Evolutionary conservation across 1,284 basidiomycete genomes (phyloP).

Genomic region (Golubevia pallescens): DNA sequence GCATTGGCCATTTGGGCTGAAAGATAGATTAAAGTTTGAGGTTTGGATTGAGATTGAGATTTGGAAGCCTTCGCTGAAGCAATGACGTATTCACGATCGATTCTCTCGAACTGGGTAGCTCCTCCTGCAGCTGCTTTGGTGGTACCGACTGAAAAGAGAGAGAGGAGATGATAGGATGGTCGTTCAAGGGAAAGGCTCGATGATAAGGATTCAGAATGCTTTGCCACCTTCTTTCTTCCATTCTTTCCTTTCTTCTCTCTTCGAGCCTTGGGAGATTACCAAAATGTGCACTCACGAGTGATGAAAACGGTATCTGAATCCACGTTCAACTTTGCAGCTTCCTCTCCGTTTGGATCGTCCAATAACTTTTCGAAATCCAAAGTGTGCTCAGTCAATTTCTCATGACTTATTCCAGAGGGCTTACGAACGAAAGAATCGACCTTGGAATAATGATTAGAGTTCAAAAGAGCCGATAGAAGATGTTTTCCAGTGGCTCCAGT

Average conservation of each 20-base stretch:
- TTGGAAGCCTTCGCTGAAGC: slow-evolving; percentile 74
- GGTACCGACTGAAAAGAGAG: slow-evolving; percentile 2
- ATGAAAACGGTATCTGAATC: slow-evolving; percentile 20
- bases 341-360: slow-evolving; percentile 3
- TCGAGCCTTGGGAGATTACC: too few relatives aligned
- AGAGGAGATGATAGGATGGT: neutral
- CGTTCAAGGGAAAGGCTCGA: neutral
- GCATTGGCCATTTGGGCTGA: slow-evolving; percentile 67
- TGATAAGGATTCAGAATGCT: too few relatives aligned
- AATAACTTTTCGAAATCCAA: slow-evolving; percentile 36
- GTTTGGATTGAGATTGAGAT: slow-evolving; percentile 65
- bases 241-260: too few relatives aligned
- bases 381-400: slow-evolving; percentile 17
- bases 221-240: too few relatives aligned
- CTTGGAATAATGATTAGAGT: slow-evolving; percentile 10
- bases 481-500: slow-evolving; percentile 42
- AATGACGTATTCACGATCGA: slow-evolving; percentile 78
- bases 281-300: slow-evolving; percentile 6
- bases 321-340: slow-evolving; percentile 20
- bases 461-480: slow-evolving; percentile 25
- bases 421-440: slow-evolving; percentile 1
- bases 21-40: slow-evolving; percentile 74
- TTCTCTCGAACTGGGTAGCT: slow-evolving; percentile 73
- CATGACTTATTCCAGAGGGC: neutral
- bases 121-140: slow-evolving; percentile 69